phyloP scores from a whole-genome alignment of 2,329 filamentous ascomycete species.

The Penicillium sp. region DNA sequence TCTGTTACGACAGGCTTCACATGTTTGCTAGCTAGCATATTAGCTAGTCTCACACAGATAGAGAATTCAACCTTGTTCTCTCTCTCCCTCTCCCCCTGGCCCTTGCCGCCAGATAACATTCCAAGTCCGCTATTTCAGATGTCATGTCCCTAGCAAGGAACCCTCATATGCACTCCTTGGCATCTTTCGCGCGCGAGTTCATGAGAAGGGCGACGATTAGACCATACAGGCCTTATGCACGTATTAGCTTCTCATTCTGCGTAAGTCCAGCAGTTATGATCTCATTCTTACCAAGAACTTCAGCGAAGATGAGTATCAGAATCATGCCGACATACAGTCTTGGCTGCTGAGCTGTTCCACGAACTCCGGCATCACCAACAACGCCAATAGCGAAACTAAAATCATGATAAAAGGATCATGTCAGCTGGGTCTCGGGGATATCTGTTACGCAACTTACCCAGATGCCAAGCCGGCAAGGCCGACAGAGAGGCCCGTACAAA shows the following conservation, averaged over 20 bases:
- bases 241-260: neutral
- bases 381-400: conserved; percentile 76
- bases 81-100: too few species aligned
- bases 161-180: neutral
- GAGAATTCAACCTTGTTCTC: too few species aligned
- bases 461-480: conserved; percentile 79
- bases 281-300: conserved; percentile 77
- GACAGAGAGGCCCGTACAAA: conserved; percentile 77
- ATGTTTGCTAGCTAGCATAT: too few species aligned
- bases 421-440: neutral
- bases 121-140: neutral
- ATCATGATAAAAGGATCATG: neutral
- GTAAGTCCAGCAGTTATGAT: neutral
- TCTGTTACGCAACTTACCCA: conserved; percentile 42
- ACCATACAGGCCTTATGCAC: neutral
- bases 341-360: conserved; percentile 52
- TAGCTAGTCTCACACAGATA: too few species aligned
- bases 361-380: conserved; percentile 59
- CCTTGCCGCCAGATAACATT: too few species aligned
- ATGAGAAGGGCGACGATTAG: neutral
- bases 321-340: conserved; percentile 93
- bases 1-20: too few species aligned
- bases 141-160: neutral
- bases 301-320: conserved; percentile 98
- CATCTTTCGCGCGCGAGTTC: neutral